A percentile compares a stretch with the other conserved stretches of the same genome.
These are phyloP conservation scores for Alternaria tenuissima DNA, from an alignment of 2,329 filamentous ascomycete genomes.

Conservation along the genomic window DNA sequence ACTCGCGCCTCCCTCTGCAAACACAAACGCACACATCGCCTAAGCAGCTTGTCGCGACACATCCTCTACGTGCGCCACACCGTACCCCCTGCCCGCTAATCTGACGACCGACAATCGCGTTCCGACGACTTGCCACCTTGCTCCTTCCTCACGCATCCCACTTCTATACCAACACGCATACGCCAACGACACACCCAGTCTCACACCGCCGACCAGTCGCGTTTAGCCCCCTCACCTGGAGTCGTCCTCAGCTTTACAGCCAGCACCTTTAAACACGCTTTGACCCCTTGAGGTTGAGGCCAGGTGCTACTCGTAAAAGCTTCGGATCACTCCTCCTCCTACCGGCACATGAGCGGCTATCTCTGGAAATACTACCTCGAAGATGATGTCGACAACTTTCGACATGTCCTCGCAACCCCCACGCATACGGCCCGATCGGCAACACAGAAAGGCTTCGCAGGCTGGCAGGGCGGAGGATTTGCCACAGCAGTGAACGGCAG, in stretches of 20 bases:
- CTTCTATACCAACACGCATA: not conserved
- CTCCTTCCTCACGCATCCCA: conserved; percentile 6
- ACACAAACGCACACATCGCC: conserved; percentile 3
- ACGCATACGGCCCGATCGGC: conserved; percentile 64
- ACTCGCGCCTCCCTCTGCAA: conserved; percentile 13
- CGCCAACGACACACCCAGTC: not conserved
- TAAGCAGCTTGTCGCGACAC: conserved; percentile 4
- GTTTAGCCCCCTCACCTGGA: conserved; percentile 39
- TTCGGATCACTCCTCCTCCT: conserved; percentile 52
- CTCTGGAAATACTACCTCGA: conserved; percentile 97
- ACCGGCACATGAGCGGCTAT: conserved; percentile 85
- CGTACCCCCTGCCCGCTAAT: not conserved
- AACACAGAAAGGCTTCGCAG: conserved; percentile 59
- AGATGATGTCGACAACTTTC: conserved; percentile 96
- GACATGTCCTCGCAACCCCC: conserved; percentile 81
- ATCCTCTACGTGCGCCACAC: conserved; percentile 6
- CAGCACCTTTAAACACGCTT: conserved; percentile 88
- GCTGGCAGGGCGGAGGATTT: conserved; percentile 43
- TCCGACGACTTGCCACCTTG: conserved; percentile 23
- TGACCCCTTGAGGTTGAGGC: conserved; percentile 86
- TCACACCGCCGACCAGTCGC: conserved; percentile 33
- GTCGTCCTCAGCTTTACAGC: conserved; percentile 59
- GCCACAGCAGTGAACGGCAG: conserved; percentile 54
- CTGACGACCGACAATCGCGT: conserved; percentile 6
- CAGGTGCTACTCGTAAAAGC: conserved; percentile 75